Base-by-base conservation (phyloP, 192 early-diverging fungal genomes). In the Spinellus fusiger region DNA sequence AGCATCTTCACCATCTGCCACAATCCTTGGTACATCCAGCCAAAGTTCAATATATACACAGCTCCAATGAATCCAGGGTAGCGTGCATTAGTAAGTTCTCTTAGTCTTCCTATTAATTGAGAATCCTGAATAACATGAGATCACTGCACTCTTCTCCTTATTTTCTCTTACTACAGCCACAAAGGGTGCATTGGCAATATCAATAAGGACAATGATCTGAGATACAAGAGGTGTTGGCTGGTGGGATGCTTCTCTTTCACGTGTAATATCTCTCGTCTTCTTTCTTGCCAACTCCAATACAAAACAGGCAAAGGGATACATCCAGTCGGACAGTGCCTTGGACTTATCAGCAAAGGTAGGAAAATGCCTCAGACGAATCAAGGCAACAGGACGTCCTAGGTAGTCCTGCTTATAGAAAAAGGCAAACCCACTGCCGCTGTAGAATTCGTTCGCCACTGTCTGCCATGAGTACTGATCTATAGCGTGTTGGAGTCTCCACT, bases 11-110 rank as follows among this genome's bases (percentile, higher is more conserved):
- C 37, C 56, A 77, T 62, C 54, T 72, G 73, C 76, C 76, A 77
- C 18, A 77, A 50, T 2, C 73, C 69, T 35, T 71, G 70, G 28
- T 74, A 77, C 73, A 75, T 77, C 73, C 73, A 75, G 1, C 76
- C 76, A 52, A 75, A 77, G 28, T 77, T 77, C 16, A 77, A 40
- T 16, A 77, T 44, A 48, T 54, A 62, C 22, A 75, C 69, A 54
- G 56, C 34, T 10, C 60, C 64, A 20, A 55, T 47, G 15, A 57
- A 54, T 3, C 60, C 60, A n/a, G 71, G 71, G 29, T 65, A 73
- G 16, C 66, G 34, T 40, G 47, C 50, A 7, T 64, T 68, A 15
- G 59, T 44, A 26, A 68, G 31, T 8, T 61, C 31, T 20, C 59
- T 61, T 5, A 73, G 28, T 1, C 56, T 56, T 31, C 59, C 57